Percentiles rank a stretch among this genome's conserved stretches.
Conservation (phyloP, 345 rosid species). For the Gossypium turneri region DNA sequence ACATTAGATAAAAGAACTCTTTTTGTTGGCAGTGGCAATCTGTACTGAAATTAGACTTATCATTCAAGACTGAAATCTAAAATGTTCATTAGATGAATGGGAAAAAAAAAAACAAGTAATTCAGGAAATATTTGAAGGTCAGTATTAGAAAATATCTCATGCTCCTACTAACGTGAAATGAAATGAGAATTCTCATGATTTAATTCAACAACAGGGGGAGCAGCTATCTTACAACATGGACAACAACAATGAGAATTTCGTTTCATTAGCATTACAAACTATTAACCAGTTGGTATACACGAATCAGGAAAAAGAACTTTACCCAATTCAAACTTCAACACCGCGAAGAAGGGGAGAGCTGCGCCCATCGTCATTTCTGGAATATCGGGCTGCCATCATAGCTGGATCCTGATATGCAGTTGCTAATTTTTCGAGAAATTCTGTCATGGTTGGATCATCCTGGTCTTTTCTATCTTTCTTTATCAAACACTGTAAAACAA, state of each 20-base stretch:
- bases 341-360: constrained; percentile 48
- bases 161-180: neutral
- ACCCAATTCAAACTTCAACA: constrained; percentile 19
- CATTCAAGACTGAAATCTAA: too few relatives aligned
- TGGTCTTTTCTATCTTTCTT: constrained; percentile 68
- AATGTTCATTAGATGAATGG: too few relatives aligned
- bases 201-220: neutral
- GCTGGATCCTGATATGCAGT: constrained; percentile 77
- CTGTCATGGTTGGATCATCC: constrained; percentile 51
- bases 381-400: constrained; percentile 36
- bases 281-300: neutral
- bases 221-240: neutral
- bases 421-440: constrained; percentile 51
- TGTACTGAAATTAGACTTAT: too few relatives aligned
- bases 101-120: too few relatives aligned
- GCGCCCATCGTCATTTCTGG: constrained; percentile 34
- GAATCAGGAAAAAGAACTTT: neutral
- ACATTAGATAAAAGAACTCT: too few relatives aligned
- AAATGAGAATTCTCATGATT: neutral
- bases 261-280: neutral
- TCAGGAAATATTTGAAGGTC: too few relatives aligned
- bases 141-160: too few relatives aligned
- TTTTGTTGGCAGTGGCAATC: too few relatives aligned
- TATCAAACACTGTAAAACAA: constrained; percentile 59
- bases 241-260: too few relatives aligned